Base-by-base conservation (phyloP, 768 basidiomycete genomes). In the Austroboletus eburneus region DNA sequence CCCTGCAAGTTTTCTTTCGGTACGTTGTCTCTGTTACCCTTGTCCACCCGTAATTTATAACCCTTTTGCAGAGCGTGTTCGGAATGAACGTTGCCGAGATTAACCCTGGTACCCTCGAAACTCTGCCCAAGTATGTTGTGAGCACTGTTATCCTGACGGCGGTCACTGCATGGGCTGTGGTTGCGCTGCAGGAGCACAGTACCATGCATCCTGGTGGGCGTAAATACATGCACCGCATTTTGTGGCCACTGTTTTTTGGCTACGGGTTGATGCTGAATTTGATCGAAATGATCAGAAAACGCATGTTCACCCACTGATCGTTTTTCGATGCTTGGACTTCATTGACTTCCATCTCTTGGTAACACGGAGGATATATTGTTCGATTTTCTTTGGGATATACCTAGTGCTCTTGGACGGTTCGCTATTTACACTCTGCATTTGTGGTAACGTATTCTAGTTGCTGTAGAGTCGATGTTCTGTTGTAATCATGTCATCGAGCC, bases 91-190 rank as follows among this genome's bases (percentile, higher is more conserved):
- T 62, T 18, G 23, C 1, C 22, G 27, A 73, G 69, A 57, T 71
- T 56, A 22, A 56, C 52, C 21, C 54, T n/a, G 1, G 17, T 7
- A 56, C 62, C 5, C 17, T 25, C 2, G 68, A 50, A 27, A 63
- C 62, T 3, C 57, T 80, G 8, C 18, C 38, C 2, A 65, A 63
- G 33, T 81, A 73, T 42, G 16, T 74, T 13, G 70, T 57, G 5
- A 56, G 68, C 2, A 70, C 79, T 2, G 39, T 80, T 3, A 67
- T 69, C 0, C 64, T 84, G 22, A 83, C 82, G 1, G 9, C 74
- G 14, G 32, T 70, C 4, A 80, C 81, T 7, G 61, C 77, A 17
- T 84, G 80, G 80, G 46, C 79, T 18, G 73, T 79, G 20, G 68
- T 82, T 24, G 71, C 78, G 3, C 73, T 79, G 52, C 79, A 81